A percentile compares a stretch with the other conserved stretches of the same genome.
Conservation (phyloP, 2,329 filamentous ascomycete species). For the Epichloe glyceriae region DNA sequence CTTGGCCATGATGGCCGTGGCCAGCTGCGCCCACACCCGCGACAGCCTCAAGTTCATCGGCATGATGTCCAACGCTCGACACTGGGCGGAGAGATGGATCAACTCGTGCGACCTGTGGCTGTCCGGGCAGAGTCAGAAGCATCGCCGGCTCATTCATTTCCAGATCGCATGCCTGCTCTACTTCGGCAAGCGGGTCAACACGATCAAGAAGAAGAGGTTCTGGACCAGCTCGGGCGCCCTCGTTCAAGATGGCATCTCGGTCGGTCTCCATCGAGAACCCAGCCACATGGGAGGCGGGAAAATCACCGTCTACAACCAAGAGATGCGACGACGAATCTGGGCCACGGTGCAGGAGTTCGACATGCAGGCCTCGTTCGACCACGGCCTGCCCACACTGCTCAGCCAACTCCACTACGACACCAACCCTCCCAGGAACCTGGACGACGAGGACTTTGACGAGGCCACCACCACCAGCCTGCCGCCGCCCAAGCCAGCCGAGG, state of each 20-base stretch:
- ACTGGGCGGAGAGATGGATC: slow-evolving; percentile 43
- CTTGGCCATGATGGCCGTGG: slow-evolving; percentile 47
- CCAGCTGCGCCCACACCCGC: slow-evolving; percentile 42
- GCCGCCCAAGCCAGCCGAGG: slow-evolving; percentile 33
- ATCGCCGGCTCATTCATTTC: slow-evolving; percentile 46
- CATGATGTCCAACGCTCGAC: slow-evolving; percentile 43
- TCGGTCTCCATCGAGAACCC: slow-evolving; percentile 47
- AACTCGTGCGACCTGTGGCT: slow-evolving; percentile 42
- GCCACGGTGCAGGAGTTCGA: slow-evolving; percentile 49
- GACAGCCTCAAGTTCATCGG: slow-evolving; percentile 41
- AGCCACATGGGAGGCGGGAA: slow-evolving; percentile 39
- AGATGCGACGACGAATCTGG: slow-evolving; percentile 50
- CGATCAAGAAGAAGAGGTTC: slow-evolving; percentile 51
- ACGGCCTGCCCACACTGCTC: slow-evolving; percentile 44
- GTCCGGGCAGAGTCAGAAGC: slow-evolving; percentile 44
- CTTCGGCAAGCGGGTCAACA: slow-evolving; percentile 48
- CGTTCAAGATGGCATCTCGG: slow-evolving; percentile 43
- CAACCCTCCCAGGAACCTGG: slow-evolving; percentile 42
- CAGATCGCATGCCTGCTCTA: slow-evolving; percentile 48
- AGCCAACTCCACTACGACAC: slow-evolving; percentile 43
- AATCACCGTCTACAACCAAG: slow-evolving; percentile 46
- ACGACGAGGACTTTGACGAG: slow-evolving; percentile 45
- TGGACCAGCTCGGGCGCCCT: slow-evolving; percentile 45
- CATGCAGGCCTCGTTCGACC: slow-evolving; percentile 48
- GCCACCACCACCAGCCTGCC: slow-evolving; percentile 37